These are phyloP conservation scores for Raffaelea deltoideospora DNA, from an alignment of 2,329 filamentous ascomycete species.

Conservation along the genomic window DNA sequence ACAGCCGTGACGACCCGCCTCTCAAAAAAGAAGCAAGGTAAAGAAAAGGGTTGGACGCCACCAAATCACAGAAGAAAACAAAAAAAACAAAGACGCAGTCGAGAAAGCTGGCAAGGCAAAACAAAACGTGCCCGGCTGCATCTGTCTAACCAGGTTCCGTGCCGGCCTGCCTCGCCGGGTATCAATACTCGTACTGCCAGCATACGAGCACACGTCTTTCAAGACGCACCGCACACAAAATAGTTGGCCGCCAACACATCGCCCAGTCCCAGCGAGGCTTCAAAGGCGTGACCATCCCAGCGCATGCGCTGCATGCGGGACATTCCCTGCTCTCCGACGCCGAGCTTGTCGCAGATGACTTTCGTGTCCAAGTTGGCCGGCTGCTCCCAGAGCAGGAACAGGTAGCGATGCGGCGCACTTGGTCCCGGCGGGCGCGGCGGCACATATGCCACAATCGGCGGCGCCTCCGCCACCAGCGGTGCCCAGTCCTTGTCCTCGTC, in stretches of 20 bases:
- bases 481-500: constrained; percentile 1
- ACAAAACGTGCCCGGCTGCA: too few species aligned
- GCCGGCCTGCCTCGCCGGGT: too few species aligned
- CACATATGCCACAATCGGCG: constrained; percentile 2
- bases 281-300: constrained; percentile 26
- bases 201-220: too few species aligned
- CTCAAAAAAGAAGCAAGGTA: too few species aligned
- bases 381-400: constrained; percentile 9
- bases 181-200: too few species aligned
- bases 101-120: too few species aligned
- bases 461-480: neutral
- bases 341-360: constrained; percentile 15
- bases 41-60: too few species aligned
- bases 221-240: too few species aligned
- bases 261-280: constrained; percentile 12
- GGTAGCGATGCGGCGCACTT: constrained; percentile 8
- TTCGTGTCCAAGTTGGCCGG: constrained; percentile 4
- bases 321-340: constrained; percentile 18
- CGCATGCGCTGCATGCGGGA: constrained; percentile 21
- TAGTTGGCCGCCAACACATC: constrained; percentile 12
- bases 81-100: too few species aligned
- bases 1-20: too few species aligned
- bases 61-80: too few species aligned
- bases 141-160: too few species aligned
- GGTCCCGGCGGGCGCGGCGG: constrained; percentile 6